Evolutionary conservation across 768 basidiomycete species (phyloP).

Genomic region (Solioccasus polychromus): DNA sequence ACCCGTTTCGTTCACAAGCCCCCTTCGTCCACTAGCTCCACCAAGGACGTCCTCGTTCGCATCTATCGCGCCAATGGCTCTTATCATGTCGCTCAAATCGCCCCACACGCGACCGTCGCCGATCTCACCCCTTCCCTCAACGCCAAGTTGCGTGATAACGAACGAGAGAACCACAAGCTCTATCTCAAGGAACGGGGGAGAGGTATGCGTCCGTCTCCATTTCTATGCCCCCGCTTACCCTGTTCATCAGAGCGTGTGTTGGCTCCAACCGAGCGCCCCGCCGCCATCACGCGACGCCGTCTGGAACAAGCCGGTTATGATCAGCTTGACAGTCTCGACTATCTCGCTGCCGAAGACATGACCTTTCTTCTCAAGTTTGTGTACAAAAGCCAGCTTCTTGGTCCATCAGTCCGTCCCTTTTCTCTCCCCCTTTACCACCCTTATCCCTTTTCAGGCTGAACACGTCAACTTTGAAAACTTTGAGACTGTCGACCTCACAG

Average conservation of each 20-base stretch:
- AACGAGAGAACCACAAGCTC: constrained; percentile 59
- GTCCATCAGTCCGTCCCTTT: constrained; percentile 49
- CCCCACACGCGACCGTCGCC: constrained; percentile 62
- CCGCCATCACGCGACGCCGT: constrained; percentile 77
- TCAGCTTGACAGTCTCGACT: constrained; percentile 72
- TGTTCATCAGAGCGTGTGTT: constrained; percentile 90
- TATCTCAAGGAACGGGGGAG: constrained; percentile 76
- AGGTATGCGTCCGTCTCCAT: constrained; percentile 42
- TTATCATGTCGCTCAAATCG: constrained; percentile 68
- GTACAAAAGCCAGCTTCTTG: constrained; percentile 75
- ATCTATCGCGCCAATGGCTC: constrained; percentile 74
- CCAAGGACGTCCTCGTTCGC: constrained; percentile 54
- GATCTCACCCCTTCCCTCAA: constrained; percentile 63
- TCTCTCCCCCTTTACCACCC: not conserved
- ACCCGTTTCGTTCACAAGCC: constrained; percentile 18
- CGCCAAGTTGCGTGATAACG: constrained; percentile 47
- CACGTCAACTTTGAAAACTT: constrained; percentile 68
- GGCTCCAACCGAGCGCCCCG: constrained; percentile 76
- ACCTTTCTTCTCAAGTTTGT: constrained; percentile 87
- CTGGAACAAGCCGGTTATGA: constrained; percentile 90
- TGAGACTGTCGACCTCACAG: constrained; percentile 79
- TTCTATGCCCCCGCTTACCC: constrained; percentile 1
- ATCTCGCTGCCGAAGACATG: constrained; percentile 74
- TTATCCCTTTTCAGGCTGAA: constrained; percentile 55
- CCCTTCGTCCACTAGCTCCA: constrained; percentile 10